Evolutionary conservation across 768 basidiomycete genomes (phyloP).

Genomic region (Naganishia randhawae): DNA sequence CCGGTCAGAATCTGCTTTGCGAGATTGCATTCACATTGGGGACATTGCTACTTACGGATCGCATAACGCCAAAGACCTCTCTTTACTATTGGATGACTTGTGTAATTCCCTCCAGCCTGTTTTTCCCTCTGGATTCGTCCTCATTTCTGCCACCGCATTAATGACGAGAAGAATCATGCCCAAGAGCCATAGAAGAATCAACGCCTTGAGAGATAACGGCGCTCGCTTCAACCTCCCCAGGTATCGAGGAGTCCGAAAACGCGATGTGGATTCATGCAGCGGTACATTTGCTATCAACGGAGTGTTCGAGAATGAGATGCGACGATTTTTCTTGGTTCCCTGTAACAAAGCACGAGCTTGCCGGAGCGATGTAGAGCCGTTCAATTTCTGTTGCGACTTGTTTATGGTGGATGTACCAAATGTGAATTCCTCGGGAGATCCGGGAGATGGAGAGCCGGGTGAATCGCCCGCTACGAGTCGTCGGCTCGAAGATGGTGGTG

Average conservation of each 20-base stretch:
- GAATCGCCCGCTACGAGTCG: neutral
- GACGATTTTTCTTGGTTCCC: too few relatives aligned
- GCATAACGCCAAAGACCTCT: neutral
- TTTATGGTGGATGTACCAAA: neutral
- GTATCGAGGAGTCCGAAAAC: neutral
- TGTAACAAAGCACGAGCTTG: too few relatives aligned
- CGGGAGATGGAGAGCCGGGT: neutral
- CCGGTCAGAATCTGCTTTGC: neutral
- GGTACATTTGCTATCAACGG: neutral
- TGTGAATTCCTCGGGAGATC: too few relatives aligned
- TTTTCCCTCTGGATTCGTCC: neutral
- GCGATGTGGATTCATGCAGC: neutral
- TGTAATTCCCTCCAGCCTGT: neutral
- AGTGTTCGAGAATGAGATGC: neutral
- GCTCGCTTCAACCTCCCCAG: neutral
- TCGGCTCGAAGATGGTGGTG: neutral
- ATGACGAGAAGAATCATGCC: neutral
- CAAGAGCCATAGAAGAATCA: neutral
- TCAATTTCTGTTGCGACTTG: neutral
- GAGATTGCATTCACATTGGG: too few relatives aligned
- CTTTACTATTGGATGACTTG: neutral
- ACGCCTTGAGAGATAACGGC: neutral
- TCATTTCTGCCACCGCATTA: neutral
- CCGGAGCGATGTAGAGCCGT: too few relatives aligned
- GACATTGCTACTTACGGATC: conserved; percentile 13